Conservation (phyloP, 179 eudicot species). For the Spergularia azorica region DNA sequence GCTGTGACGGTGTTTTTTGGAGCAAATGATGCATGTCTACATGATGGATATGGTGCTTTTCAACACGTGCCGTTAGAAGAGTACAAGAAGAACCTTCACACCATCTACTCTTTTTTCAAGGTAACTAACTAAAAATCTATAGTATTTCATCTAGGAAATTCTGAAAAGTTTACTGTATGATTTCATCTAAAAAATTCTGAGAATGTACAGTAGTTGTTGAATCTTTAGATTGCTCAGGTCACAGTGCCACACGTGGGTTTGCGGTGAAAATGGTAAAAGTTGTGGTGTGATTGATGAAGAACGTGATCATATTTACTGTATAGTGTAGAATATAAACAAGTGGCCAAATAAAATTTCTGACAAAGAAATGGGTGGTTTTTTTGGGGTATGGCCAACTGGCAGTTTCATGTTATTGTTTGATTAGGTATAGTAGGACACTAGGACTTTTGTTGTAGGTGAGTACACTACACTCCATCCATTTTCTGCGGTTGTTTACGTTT, state of each 20-base stretch:
- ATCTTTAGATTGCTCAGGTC: background rate
- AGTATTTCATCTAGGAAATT: background rate
- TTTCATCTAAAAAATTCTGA: too few relatives aligned
- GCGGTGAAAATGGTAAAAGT: background rate
- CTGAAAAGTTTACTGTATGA: too few relatives aligned
- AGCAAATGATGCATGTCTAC: conserved; percentile 74
- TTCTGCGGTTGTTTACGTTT: too few relatives aligned
- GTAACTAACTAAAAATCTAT: conserved; percentile 27
- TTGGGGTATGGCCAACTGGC: conserved; percentile 12
- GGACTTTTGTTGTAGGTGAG: too few relatives aligned
- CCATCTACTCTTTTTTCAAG: conserved; percentile 62
- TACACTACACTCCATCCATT: too few relatives aligned
- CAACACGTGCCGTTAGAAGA: conserved; percentile 89
- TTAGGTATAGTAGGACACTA: background rate
- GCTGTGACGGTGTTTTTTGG: conserved; percentile 84
- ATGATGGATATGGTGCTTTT: conserved; percentile 53
- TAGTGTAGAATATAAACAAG: background rate
- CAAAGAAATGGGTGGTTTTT: background rate
- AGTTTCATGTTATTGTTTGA: background rate
- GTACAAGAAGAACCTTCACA: conserved; percentile 56
- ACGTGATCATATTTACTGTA: background rate
- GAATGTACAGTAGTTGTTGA: background rate
- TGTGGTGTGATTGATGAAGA: conserved; percentile 9
- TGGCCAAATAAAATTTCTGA: background rate
- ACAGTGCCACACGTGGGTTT: conserved; percentile 8